Percentiles rank a stretch among this genome's conserved stretches.
phyloP scores from a whole-genome alignment of 179 eudicot genomes.

The Silene vulgaris region DNA sequence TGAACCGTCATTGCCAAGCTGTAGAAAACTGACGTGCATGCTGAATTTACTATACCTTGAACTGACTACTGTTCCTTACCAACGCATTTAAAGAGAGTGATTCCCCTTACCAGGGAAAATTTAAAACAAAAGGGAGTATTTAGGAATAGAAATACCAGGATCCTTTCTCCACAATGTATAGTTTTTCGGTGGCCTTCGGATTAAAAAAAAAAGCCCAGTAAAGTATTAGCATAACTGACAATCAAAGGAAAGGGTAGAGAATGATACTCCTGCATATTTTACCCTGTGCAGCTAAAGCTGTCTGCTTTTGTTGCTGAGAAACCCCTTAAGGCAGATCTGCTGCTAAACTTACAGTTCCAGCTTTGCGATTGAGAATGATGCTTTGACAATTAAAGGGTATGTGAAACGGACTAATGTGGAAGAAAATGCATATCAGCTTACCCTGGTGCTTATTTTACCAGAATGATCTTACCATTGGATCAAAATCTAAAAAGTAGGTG shows the following conservation, averaged over 20 bases:
- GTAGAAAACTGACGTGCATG: constrained; percentile 49
- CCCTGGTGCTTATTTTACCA: constrained; percentile 7
- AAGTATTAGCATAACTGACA: constrained; percentile 39
- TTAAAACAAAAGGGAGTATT: constrained; percentile 31
- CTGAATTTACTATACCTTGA: constrained; percentile 57
- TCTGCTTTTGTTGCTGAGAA: constrained; percentile 54
- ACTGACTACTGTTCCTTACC: constrained; percentile 77
- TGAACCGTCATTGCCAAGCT: constrained; percentile 72
- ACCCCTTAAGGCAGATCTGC: constrained; percentile 38
- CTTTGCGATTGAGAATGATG: constrained; percentile 14
- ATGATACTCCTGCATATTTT: constrained; percentile 49
- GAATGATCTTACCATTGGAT: background rate
- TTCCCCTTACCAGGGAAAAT: constrained; percentile 93
- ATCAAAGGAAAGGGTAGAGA: constrained; percentile 51
- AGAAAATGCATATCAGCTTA: constrained; percentile 6
- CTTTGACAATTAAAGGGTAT: background rate
- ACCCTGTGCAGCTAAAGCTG: constrained; percentile 53
- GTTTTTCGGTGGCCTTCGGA: constrained; percentile 62
- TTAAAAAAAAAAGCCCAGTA: constrained; percentile 50
- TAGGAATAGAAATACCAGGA: constrained; percentile 69
- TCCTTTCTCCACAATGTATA: constrained; percentile 66
- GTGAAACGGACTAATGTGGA: constrained; percentile 7
- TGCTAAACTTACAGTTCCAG: constrained; percentile 40
- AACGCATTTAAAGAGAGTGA: constrained; percentile 50
- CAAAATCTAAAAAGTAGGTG: constrained; percentile 4